phyloP scores from a whole-genome alignment of 2,329 filamentous ascomycete species.

The Camptophora hylomeconis region DNA sequence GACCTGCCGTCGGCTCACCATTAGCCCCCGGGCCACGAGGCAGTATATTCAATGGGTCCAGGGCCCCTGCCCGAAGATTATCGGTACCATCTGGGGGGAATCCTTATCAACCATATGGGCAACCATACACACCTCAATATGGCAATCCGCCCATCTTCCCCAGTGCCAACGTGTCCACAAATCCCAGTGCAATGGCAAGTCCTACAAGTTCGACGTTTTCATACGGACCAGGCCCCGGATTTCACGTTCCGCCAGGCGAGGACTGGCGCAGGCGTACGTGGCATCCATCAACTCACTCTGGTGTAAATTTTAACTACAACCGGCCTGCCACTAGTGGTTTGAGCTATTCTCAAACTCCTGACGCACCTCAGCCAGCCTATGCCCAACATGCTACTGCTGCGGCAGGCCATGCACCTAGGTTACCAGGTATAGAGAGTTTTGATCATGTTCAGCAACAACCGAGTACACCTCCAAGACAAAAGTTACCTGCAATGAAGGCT shows the following conservation, averaged over 20 bases:
- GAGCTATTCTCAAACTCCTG: constrained; percentile 61
- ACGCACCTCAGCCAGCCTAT: constrained; percentile 45
- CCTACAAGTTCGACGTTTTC: constrained; percentile 53
- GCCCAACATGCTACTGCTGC: constrained; percentile 35
- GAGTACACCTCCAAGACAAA: constrained; percentile 47
- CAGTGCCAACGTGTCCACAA: constrained; percentile 43
- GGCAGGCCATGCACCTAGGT: constrained; percentile 48
- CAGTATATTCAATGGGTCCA: constrained; percentile 59
- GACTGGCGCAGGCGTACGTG: constrained; percentile 76
- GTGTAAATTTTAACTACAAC: constrained; percentile 40
- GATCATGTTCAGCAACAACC: constrained; percentile 53
- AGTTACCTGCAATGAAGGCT: no score
- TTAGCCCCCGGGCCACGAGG: constrained; percentile 54
- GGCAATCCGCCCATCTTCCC: constrained; percentile 39
- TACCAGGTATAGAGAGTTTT: constrained; percentile 88
- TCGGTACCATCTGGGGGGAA: constrained; percentile 68
- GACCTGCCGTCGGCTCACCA: constrained; percentile 57
- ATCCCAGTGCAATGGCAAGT: constrained; percentile 49
- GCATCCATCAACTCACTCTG: constrained; percentile 61
- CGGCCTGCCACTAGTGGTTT: constrained; percentile 58
- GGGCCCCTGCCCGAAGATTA: constrained; percentile 59
- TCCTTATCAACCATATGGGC: constrained; percentile 56
- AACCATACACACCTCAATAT: constrained; percentile 43
- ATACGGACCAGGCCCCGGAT: constrained; percentile 33
- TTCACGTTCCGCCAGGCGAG: constrained; percentile 45